These are phyloP conservation scores for Sphaerulina vaccinii DNA, from an alignment of 2,329 filamentous ascomycete species.

Conservation along the genomic window DNA sequence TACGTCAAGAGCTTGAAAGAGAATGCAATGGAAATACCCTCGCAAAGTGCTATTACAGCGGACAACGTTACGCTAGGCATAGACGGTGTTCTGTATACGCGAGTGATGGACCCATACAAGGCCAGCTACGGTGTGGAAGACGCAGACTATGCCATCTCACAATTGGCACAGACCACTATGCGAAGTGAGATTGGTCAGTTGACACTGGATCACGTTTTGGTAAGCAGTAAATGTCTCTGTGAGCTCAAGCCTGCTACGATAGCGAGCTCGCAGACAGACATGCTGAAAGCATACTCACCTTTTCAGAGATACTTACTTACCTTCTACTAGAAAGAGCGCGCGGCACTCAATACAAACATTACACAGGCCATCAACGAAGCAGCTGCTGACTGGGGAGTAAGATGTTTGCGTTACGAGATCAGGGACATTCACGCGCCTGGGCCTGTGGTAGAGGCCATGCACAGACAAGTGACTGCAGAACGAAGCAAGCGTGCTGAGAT, in stretches of 20 bases:
- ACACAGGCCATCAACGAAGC: slow-evolving; percentile 99
- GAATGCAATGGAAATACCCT: slow-evolving; percentile 91
- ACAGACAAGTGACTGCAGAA: slow-evolving; percentile 95
- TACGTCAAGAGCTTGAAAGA: slow-evolving; percentile 99
- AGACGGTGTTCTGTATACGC: slow-evolving; percentile 91
- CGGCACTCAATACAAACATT: slow-evolving; percentile 94
- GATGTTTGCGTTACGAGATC: slow-evolving; percentile 95
- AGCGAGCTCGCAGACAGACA: too few species aligned
- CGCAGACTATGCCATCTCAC: slow-evolving; percentile 96
- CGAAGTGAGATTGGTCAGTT: slow-evolving; percentile 96
- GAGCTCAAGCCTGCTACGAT: too few species aligned
- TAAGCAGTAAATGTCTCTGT: too few species aligned
- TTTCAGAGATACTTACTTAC: too few species aligned
- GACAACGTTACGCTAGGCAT: slow-evolving; percentile 97
- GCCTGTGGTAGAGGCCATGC: slow-evolving; percentile 94
- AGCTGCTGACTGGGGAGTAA: slow-evolving; percentile 93
- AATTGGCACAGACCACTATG: slow-evolving; percentile 98
- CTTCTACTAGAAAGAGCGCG: slow-evolving; percentile 98
- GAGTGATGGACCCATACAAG: slow-evolving; percentile 97
- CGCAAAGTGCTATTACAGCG: slow-evolving; percentile 94
- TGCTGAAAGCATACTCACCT: too few species aligned
- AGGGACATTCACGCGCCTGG: slow-evolving; percentile 95
- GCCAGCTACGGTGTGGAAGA: slow-evolving; percentile 98
- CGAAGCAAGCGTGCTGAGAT: slow-evolving; percentile 97
- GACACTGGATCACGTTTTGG: slow-evolving; percentile 91